Percentiles rank a stretch among this genome's conserved stretches.
These are phyloP conservation scores for Alopecurus myosuroides DNA, from an alignment of 176 grass and related monocot genomes.

Conservation along the genomic window DNA sequence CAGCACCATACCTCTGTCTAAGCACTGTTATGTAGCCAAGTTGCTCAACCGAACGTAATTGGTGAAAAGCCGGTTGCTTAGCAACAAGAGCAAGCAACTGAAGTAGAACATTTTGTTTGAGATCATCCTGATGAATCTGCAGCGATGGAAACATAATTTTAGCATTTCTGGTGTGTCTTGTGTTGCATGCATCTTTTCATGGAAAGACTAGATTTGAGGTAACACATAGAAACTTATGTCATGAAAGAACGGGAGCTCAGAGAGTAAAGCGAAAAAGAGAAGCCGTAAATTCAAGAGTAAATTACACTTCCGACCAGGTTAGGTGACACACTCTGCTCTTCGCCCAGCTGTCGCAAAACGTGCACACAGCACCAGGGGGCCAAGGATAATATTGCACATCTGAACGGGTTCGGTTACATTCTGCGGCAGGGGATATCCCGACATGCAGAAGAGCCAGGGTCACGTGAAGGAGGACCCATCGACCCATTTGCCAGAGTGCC, in stretches of 20 bases:
- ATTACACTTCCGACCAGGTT: not conserved
- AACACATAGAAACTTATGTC: not conserved
- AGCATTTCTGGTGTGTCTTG: slow-evolving; percentile 6
- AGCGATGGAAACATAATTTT: slow-evolving; percentile 2
- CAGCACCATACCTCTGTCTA: slow-evolving; percentile 49
- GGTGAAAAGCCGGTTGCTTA: slow-evolving; percentile 96
- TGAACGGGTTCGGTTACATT: not conserved
- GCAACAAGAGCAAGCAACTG: slow-evolving; percentile 75
- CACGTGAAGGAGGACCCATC: not conserved
- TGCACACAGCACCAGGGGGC: not conserved
- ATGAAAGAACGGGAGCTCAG: not conserved
- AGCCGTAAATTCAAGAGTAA: not conserved
- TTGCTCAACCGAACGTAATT: slow-evolving; percentile 91
- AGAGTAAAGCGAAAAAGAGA: not conserved
- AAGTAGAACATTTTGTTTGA: slow-evolving; percentile 87
- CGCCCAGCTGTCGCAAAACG: not conserved
- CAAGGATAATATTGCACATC: not conserved
- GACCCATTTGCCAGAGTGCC: not conserved
- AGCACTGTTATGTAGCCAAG: slow-evolving; percentile 90
- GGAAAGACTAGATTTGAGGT: not conserved
- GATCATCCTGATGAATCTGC: slow-evolving; percentile 94
- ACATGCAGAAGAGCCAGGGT: not conserved
- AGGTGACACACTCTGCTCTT: not conserved
- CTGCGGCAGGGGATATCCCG: not conserved
- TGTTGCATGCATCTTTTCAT: not conserved